Evolutionary conservation across 2,329 filamentous ascomycete genomes (phyloP), one percentile per base, ranked within the genome.

Genomic region (Colletotrichum abscissum): DNA sequence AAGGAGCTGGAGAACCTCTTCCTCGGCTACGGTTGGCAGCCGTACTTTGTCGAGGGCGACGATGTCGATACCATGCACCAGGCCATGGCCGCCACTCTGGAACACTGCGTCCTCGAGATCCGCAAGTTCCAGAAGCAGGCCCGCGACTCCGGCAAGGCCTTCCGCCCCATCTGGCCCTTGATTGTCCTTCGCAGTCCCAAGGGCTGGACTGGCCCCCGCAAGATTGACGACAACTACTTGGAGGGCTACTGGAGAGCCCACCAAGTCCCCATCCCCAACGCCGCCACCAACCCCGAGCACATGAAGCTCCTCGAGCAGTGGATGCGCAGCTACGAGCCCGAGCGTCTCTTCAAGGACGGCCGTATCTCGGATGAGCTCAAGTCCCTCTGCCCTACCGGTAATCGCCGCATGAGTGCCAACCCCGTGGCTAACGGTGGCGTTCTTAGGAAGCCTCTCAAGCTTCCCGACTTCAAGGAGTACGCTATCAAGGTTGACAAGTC

Each of bases 231-330:
- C 71, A 92, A 94, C 79, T 92, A 89, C 76, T 87, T 95, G 8
- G 91, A 91, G 77, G 93, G 93, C n/a, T 95, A 90, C 85, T 95
- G 93, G 93, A 89, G 93, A 56, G 86, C 93, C 22, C 93, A 95
- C 79, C 93, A 95, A 81, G 91, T 95, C 7, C 93, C 93, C 56
- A 91, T 95, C 72, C 88, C 93, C 5, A 92, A 93, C 75, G 92
- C 93, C 1, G 86, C 87, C 46, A 89, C 87, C 28, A 94, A 94
- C 79, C 86, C 88, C 0, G 85, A 88, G 16, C 91, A 94, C 72
- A 84, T 95, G 69, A 90, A 92, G 82, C 75, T 91, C 1, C 87
- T 95, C 7, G 93, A 95, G 81, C 82, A 89, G 35, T 95, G 93
- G 93, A 94, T 95, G 92, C 90, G 89, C 76, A 89, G 89, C 77